Evolutionary conservation across 306 rosid genomes (phyloP), one percentile per base, ranked within the genome.

Genomic region (Rubus idaeus): DNA sequence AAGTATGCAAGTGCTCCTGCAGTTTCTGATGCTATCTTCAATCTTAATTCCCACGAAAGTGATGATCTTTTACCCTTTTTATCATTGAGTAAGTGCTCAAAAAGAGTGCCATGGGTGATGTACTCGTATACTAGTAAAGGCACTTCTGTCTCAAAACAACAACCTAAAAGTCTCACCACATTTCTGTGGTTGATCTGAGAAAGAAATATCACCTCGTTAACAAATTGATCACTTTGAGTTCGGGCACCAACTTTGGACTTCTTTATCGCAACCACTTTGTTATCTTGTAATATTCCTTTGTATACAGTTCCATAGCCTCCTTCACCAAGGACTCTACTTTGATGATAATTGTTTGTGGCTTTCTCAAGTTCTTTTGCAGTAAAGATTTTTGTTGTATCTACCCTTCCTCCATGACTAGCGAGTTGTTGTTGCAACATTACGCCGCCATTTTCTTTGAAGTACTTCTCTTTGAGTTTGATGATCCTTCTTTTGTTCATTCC

Each of bases 161-260:
- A 77, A 11, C 80, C 80, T 0, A 77, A 4, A 3, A 77, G 75
- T 14, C 20, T 70, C 10, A 78, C 81, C 26, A 78, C 71, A 49
- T 78, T 78, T 56, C 66, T 70, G 5, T 78, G 81, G 52, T 78
- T 70, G 6, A 78, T 70, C 49, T 78, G 76, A 58, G 64, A 70
- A 20, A 78, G 76, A 14, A 78, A 1, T 23, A 70, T 8, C 12
- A 78, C 76, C 63, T 78, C 81, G 5, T 78, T 78, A 61, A 78
- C 72, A 40, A 78, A 78, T 6, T 78, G 70, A 8, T 46, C 81
- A 9, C 0, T 57, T 16, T 57, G 62, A 3, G 37, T 58, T n/a
- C n/a, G n/a, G 4, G 8, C 10, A 23, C 66, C 26, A 23, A 23
- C 26, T 23, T 23, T 23, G 26, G 26, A 23, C 26, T 23, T 23